phyloP scores from a whole-genome alignment of 164 flowering plant genomes.

The Annona cherimola region DNA sequence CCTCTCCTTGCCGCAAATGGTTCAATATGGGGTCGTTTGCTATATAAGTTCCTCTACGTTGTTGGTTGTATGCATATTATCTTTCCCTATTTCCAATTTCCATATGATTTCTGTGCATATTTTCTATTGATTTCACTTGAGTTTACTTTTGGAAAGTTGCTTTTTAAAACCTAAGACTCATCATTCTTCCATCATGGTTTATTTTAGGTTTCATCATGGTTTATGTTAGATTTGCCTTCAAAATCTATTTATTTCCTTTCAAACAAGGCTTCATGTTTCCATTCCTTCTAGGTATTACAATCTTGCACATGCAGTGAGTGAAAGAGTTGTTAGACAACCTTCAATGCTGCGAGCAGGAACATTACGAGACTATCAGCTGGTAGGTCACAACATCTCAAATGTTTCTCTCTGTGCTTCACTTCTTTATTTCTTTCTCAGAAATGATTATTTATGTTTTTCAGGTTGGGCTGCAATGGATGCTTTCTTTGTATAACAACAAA shows the following conservation, averaged over 20 bases:
- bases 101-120: background rate
- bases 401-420: constrained; percentile 4
- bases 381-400: constrained; percentile 36
- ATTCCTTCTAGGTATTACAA: constrained; percentile 64
- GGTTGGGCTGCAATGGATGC: constrained; percentile 99
- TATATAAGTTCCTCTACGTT: background rate
- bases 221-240: background rate
- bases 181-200: background rate
- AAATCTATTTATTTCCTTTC: background rate
- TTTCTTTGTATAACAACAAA: constrained; percentile 95
- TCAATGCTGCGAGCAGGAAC: constrained; percentile 92
- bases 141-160: background rate
- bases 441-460: constrained; percentile 19
- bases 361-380: constrained; percentile 97
- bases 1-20: background rate
- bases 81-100: background rate
- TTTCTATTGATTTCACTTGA: background rate
- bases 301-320: constrained; percentile 98
- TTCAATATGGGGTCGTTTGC: background rate
- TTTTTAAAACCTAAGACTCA: background rate
- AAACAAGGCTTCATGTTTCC: background rate
- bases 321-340: constrained; percentile 82
- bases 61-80: background rate
- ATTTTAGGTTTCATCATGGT: background rate
- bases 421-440: background rate